These are phyloP conservation scores for Trifolium fragiferum DNA, from an alignment of 306 rosid genomes.

Conservation along the genomic window DNA sequence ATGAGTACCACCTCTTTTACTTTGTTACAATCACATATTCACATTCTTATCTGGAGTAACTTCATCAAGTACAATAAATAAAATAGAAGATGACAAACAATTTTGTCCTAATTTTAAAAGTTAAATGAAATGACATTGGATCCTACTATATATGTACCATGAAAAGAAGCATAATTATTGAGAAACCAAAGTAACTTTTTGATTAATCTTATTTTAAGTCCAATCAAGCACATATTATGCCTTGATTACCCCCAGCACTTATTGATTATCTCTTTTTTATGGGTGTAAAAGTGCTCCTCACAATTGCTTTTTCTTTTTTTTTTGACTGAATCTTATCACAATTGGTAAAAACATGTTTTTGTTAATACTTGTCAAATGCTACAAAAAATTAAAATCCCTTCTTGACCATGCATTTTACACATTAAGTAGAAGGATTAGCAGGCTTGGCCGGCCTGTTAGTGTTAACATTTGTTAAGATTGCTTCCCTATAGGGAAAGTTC, in stretches of 20 bases:
- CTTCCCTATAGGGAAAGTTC: conserved; percentile 47
- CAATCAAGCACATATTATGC: background rate
- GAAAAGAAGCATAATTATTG: background rate
- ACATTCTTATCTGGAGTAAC: background rate
- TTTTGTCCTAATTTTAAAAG: background rate
- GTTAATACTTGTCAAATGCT: too few species aligned
- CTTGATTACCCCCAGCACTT: too few species aligned
- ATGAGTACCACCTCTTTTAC: conserved; percentile 39
- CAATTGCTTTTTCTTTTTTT: too few species aligned
- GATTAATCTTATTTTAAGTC: background rate
- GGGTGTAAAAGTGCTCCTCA: too few species aligned
- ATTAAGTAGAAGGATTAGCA: conserved; percentile 47
- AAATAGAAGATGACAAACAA: conserved; percentile 19
- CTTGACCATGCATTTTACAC: too few species aligned
- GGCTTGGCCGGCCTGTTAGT: conserved; percentile 56
- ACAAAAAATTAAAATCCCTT: too few species aligned
- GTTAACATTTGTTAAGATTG: conserved; percentile 40
- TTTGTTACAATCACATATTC: conserved; percentile 25
- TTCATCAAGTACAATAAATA: too few species aligned
- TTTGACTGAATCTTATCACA: too few species aligned
- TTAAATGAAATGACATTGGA: too few species aligned
- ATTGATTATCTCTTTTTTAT: too few species aligned
- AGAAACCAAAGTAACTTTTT: background rate
- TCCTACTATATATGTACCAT: too few species aligned
- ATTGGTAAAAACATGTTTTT: too few species aligned